Evolutionary conservation across 1,284 basidiomycete species (phyloP).

Genomic region (Sporisorium graminicola): DNA sequence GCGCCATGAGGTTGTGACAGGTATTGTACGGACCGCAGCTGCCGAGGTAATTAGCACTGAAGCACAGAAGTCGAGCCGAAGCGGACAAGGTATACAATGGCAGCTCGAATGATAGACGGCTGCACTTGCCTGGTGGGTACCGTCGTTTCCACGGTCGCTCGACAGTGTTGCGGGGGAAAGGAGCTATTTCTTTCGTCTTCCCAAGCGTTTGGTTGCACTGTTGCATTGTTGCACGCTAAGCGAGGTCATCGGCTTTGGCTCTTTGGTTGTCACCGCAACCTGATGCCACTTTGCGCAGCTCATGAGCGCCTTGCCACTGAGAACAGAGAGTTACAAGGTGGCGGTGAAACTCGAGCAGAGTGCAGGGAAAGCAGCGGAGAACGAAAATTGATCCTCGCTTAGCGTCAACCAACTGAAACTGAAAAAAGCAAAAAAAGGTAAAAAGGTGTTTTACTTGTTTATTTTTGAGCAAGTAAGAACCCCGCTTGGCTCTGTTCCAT

Average conservation of each 20-base stretch:
- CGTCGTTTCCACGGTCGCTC: neutral
- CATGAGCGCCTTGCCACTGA: no score
- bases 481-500: no score
- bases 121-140: no score
- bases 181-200: neutral
- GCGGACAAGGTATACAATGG: neutral
- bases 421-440: neutral
- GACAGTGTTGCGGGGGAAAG: neutral
- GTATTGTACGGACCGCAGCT: neutral
- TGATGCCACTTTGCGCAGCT: no score
- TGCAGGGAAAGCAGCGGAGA: constrained; percentile 11
- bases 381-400: constrained; percentile 16
- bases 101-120: neutral
- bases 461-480: no score
- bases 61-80: neutral
- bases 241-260: neutral
- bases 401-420: neutral
- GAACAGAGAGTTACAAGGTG: constrained; percentile 1
- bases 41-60: neutral
- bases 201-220: neutral
- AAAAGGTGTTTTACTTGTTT: no score
- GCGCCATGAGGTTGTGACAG: neutral
- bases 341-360: constrained; percentile 9
- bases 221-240: neutral
- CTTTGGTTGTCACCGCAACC: neutral